Conservation (phyloP, 2,329 filamentous ascomycete genomes). For the Dothistroma pini region DNA sequence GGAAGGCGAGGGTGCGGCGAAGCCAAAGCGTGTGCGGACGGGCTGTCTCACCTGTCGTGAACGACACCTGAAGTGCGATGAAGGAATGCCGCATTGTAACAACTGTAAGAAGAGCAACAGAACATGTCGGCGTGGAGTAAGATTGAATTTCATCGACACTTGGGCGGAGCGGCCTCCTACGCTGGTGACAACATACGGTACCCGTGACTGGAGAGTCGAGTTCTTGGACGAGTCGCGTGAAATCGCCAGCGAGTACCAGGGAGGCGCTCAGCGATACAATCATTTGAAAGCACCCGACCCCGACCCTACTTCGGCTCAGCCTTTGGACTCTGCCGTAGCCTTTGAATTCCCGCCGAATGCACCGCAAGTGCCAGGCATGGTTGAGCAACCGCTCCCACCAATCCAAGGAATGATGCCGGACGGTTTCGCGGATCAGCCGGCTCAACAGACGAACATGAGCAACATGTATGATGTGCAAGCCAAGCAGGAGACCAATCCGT, state of each 20-base stretch:
- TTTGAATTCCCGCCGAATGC: slow-evolving; percentile 19
- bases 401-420: slow-evolving; percentile 50
- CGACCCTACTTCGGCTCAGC: slow-evolving; percentile 5
- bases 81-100: slow-evolving; percentile 61
- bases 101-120: slow-evolving; percentile 89
- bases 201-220: slow-evolving; percentile 65
- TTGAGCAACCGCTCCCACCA: slow-evolving; percentile 50
- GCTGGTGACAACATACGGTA: slow-evolving; percentile 52
- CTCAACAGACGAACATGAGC: slow-evolving; percentile 32
- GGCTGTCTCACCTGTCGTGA: slow-evolving; percentile 89
- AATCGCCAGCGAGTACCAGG: slow-evolving; percentile 86
- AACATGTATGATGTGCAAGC: slow-evolving; percentile 39
- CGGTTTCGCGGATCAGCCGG: slow-evolving; percentile 41
- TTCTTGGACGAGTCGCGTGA: slow-evolving; percentile 87
- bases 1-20: slow-evolving; percentile 40
- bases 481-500: slow-evolving; percentile 32
- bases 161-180: slow-evolving; percentile 64
- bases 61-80: slow-evolving; percentile 87
- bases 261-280: slow-evolving; percentile 69
- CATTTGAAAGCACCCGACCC: slow-evolving; percentile 31
- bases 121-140: slow-evolving; percentile 78
- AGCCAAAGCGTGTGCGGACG: slow-evolving; percentile 82
- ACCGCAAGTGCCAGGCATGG: slow-evolving; percentile 25
- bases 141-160: slow-evolving; percentile 88
- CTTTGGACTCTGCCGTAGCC: slow-evolving; percentile 31